Conservation (phyloP, 768 basidiomycete genomes). For the Aureoboletus auriporus region DNA sequence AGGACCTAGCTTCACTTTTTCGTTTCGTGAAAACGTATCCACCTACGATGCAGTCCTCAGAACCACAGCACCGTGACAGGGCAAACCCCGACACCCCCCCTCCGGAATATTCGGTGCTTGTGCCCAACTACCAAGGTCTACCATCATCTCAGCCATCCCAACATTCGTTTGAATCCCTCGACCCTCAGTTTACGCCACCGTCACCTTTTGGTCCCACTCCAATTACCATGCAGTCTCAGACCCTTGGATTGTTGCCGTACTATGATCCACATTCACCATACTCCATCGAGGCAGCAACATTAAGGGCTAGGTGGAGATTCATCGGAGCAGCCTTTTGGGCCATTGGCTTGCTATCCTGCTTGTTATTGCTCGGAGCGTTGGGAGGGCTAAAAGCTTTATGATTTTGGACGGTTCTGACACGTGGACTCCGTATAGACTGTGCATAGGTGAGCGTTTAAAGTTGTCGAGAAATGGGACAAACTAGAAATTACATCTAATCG, state of each 20-base stretch:
- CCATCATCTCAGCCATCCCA: constrained; percentile 12
- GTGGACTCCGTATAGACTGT: too few species aligned
- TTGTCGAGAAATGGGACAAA: too few species aligned
- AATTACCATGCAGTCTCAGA: constrained; percentile 29
- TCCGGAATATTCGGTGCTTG: constrained; percentile 25
- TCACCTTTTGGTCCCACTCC: constrained; percentile 38
- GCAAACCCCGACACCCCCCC: constrained; percentile 28
- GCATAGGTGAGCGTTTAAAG: too few species aligned
- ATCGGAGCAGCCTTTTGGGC: constrained; percentile 39
- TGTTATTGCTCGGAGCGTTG: constrained; percentile 26
- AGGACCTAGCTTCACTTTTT: too few species aligned
- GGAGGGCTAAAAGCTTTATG: constrained; percentile 2
- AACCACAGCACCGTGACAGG: constrained; percentile 7
- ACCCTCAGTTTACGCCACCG: constrained; percentile 15
- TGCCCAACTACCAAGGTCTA: constrained; percentile 11
- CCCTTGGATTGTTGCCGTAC: constrained; percentile 35
- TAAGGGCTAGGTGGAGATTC: constrained; percentile 43
- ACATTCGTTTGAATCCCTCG: constrained; percentile 2
- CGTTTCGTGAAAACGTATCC: too few species aligned
- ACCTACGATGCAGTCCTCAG: not conserved
- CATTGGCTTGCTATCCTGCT: constrained; percentile 27
- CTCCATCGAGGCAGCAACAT: constrained; percentile 33
- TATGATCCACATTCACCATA: constrained; percentile 42
- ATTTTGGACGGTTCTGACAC: too few species aligned
- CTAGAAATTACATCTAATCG: too few species aligned